Conservation (phyloP, 2,329 filamentous ascomycete species). For the Colletotrichum falcatum region DNA sequence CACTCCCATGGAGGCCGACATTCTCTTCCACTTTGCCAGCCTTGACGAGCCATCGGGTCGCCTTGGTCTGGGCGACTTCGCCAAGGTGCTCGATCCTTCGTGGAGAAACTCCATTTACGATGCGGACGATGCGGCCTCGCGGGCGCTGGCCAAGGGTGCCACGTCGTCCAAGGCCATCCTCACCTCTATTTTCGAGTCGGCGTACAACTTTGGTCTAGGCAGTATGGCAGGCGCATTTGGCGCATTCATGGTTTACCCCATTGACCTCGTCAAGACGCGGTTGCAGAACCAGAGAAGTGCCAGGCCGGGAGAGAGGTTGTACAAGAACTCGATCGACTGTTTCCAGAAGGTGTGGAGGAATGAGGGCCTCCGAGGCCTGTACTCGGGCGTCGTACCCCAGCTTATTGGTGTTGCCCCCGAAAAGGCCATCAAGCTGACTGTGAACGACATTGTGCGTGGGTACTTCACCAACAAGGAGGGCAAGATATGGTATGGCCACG, state of each 20-base stretch:
- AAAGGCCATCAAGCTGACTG: conserved; percentile 98
- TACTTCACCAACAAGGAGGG: conserved; percentile 80
- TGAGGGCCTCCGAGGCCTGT: conserved; percentile 89
- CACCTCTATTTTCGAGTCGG: conserved; percentile 77
- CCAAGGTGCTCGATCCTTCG: conserved; percentile 93
- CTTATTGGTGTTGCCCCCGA: conserved; percentile 98
- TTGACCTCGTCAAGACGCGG: conserved; percentile 97
- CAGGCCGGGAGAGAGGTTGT: conserved; percentile 86
- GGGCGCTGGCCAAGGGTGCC: conserved; percentile 59
- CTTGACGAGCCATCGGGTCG: conserved; percentile 90
- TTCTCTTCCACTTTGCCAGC: conserved; percentile 97
- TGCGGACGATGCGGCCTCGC: conserved; percentile 57
- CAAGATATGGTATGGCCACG: conserved; percentile 76
- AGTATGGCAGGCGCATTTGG: conserved; percentile 95
- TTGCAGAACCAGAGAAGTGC: conserved; percentile 95
- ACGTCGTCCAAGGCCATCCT: conserved; percentile 63
- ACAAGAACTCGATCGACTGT: conserved; percentile 98
- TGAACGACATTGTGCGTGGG: conserved; percentile 91
- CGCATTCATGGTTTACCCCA: conserved; percentile 99
- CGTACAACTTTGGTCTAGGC: conserved; percentile 90
- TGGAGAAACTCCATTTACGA: conserved; percentile 78
- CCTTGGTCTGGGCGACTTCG: conserved; percentile 85
- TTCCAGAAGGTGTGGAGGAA: conserved; percentile 93
- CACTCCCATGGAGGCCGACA: conserved; percentile 98
- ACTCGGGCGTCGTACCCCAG: conserved; percentile 95